Evolutionary conservation across 345 rosid genomes (phyloP).

Genomic region (Pistacia integerrima): DNA sequence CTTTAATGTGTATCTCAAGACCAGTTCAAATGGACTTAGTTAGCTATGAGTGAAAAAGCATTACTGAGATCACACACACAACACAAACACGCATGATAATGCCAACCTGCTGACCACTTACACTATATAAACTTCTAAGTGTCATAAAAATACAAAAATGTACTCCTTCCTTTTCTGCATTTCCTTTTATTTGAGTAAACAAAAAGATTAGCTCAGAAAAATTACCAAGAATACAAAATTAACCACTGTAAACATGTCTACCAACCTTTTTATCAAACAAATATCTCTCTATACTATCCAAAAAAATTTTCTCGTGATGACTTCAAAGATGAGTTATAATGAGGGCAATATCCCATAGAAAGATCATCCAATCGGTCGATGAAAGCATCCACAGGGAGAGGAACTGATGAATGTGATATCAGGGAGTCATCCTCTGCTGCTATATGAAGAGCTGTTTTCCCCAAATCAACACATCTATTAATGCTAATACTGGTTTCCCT

Average conservation of each 20-base stretch:
- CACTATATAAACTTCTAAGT: not conserved
- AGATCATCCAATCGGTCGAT: constrained; percentile 57
- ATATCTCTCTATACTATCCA: constrained; percentile 54
- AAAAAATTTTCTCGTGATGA: constrained; percentile 45
- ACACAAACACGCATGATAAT: not conserved
- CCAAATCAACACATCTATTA: constrained; percentile 58
- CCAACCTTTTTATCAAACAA: constrained; percentile 50
- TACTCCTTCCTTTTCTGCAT: not conserved
- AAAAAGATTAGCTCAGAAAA: not conserved
- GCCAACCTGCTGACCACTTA: not conserved
- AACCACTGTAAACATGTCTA: not conserved
- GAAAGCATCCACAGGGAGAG: constrained; percentile 64
- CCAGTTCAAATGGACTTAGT: not conserved
- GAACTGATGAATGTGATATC: constrained; percentile 61
- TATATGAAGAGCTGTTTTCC: constrained; percentile 51
- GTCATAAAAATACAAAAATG: not conserved
- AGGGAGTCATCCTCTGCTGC: constrained; percentile 79
- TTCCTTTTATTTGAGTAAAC: not conserved
- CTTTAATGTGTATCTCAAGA: too few relatives aligned
- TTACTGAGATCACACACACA: not conserved
- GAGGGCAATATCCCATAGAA: constrained; percentile 60
- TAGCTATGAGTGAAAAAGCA: not conserved
- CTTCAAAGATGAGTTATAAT: constrained; percentile 29
- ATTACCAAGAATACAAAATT: not conserved
- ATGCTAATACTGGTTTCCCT: constrained; percentile 61